Evolutionary conservation across 2,329 filamentous ascomycete genomes (phyloP).

Genomic region (Madurella fahalii): DNA sequence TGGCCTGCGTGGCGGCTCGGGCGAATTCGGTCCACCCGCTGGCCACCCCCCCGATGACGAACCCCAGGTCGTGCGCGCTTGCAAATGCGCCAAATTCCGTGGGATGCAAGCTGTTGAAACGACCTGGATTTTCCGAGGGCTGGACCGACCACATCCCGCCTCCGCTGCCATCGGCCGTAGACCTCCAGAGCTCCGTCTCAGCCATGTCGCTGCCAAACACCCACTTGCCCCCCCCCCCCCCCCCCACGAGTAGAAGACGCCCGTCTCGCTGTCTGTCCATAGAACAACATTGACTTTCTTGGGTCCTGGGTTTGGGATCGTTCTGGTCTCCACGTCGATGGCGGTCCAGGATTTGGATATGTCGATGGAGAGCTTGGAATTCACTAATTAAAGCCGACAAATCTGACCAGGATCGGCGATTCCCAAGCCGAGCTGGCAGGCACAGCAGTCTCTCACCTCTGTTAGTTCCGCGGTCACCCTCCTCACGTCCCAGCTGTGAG

Average conservation of each 20-base stretch:
- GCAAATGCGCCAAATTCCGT: slow-evolving; percentile 10
- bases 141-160: slow-evolving; percentile 12
- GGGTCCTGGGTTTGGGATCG: slow-evolving; percentile 3
- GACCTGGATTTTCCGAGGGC: slow-evolving; percentile 3
- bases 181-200: slow-evolving; percentile 17
- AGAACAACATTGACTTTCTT: slow-evolving; percentile 7
- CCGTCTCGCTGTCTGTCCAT: slow-evolving; percentile 9
- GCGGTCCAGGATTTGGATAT: slow-evolving; percentile 20
- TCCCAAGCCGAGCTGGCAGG: not conserved
- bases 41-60: slow-evolving; percentile 15
- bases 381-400: slow-evolving; percentile 12
- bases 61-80: slow-evolving; percentile 12
- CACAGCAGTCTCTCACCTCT: not conserved
- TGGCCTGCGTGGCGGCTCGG: slow-evolving; percentile 4
- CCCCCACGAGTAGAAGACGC: slow-evolving; percentile 16
- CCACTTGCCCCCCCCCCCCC: slow-evolving; percentile 20
- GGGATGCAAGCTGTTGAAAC: slow-evolving; percentile 7
- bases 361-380: slow-evolving; percentile 24
- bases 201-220: slow-evolving; percentile 4
- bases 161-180: slow-evolving; percentile 16
- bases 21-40: slow-evolving; percentile 16
- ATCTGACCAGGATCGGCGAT: not conserved
- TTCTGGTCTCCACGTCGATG: not conserved
- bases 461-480: not conserved
- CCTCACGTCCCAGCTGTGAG: slow-evolving; percentile 10